Percentiles rank a stretch among this genome's conserved stretches.
Conservation (phyloP, 2,329 filamentous ascomycete species). For the Capronia coronata region DNA sequence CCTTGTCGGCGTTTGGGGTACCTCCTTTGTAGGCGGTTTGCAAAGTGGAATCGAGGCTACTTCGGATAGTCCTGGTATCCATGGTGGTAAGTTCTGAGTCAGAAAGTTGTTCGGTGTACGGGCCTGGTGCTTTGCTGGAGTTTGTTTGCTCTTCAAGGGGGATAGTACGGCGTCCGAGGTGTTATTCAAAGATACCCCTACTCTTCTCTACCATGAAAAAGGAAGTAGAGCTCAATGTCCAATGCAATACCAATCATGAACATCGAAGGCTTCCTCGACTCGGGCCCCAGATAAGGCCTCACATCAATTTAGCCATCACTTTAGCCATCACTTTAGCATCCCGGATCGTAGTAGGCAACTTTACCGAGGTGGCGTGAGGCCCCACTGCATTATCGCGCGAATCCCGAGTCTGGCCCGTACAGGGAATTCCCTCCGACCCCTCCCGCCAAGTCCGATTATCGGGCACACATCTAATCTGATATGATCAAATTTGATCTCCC, state of each 20-base stretch:
- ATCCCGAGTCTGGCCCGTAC: too few relatives aligned
- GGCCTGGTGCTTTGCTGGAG: neutral
- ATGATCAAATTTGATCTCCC: constrained; percentile 27
- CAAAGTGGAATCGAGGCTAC: constrained; percentile 22
- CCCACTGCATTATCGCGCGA: too few relatives aligned
- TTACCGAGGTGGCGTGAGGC: constrained; percentile 6
- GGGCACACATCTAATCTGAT: constrained; percentile 32
- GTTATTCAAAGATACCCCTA: constrained; percentile 15
- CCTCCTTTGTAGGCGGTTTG: constrained; percentile 38
- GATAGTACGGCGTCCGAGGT: constrained; percentile 14
- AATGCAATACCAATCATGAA: neutral
- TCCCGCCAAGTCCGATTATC: constrained; percentile 19
- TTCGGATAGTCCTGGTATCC: constrained; percentile 13
- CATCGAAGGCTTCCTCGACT: neutral
- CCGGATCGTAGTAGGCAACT: neutral
- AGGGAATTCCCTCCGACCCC: too few relatives aligned
- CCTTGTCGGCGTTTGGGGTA: constrained; percentile 50
- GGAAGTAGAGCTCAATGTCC: neutral
- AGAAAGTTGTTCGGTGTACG: neutral
- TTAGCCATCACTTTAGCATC: too few relatives aligned
- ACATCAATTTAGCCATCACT: too few relatives aligned
- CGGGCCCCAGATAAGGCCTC: too few relatives aligned
- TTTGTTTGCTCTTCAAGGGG: neutral
- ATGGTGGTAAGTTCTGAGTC: constrained; percentile 27
- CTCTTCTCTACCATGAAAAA: constrained; percentile 14